phyloP scores from a whole-genome alignment of 202 grass and related monocot species.

The Cymbopogon flexuosus region DNA sequence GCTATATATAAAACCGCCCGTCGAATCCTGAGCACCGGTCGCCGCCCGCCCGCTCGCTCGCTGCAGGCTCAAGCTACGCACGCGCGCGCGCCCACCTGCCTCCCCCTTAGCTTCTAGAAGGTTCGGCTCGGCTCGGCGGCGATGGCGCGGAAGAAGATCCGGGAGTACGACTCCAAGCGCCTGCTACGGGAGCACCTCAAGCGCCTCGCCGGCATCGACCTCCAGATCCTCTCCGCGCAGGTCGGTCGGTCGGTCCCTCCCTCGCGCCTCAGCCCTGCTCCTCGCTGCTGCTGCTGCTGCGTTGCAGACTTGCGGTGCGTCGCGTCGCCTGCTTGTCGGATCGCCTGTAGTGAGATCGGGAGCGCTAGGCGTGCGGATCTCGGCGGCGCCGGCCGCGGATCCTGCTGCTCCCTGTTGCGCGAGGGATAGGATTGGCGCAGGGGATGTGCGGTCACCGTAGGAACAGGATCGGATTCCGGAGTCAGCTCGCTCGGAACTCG shows the following conservation, averaged over 20 bases:
- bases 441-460: not conserved
- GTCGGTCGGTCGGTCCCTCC: not conserved
- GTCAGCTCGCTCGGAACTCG: not conserved
- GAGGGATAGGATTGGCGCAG: not conserved
- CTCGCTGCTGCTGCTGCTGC: no score
- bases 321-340: not conserved
- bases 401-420: not conserved
- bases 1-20: not conserved
- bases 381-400: not conserved
- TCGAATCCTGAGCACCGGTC: not conserved
- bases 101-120: not conserved
- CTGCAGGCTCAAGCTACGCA: not conserved
- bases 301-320: not conserved
- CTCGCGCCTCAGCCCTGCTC: not conserved
- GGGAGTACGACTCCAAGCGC: slow-evolving; percentile 95
- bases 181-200: slow-evolving; percentile 86
- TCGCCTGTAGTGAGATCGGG: not conserved
- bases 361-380: not conserved
- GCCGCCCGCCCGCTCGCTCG: not conserved
- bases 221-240: slow-evolving; percentile 87
- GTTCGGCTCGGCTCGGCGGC: not conserved
- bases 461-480: not conserved
- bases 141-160: slow-evolving; percentile 96
- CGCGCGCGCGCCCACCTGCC: not conserved
- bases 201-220: slow-evolving; percentile 82